A percentile compares a stretch with the other conserved stretches of the same genome.
These are phyloP conservation scores for Eutypella sp. DNA, from an alignment of 2,329 filamentous ascomycete species.

Conservation along the genomic window DNA sequence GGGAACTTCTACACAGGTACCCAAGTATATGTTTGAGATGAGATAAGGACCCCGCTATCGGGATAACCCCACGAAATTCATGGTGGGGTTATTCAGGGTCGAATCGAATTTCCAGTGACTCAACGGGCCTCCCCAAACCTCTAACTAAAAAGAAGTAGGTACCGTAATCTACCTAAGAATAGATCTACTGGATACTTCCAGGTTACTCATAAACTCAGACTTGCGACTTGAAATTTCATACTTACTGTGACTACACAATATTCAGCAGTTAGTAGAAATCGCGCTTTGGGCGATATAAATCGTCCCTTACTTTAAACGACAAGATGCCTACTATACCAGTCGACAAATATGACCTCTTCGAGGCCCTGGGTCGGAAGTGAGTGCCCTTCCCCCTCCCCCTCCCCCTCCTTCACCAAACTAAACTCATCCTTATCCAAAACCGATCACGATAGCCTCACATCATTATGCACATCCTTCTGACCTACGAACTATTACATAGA, in stretches of 20 bases:
- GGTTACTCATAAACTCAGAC: too few species aligned
- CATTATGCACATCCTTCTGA: slow-evolving; percentile 20
- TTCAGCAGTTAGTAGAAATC: too few species aligned
- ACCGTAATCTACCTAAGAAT: too few species aligned
- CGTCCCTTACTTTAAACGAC: background rate
- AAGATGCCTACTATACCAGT: slow-evolving; percentile 94
- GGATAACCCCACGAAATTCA: slow-evolving; percentile 5
- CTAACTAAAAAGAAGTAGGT: too few species aligned
- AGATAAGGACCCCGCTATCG: slow-evolving; percentile 1
- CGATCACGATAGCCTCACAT: too few species aligned
- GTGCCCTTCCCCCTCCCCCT: slow-evolving; percentile 23
- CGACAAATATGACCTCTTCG: slow-evolving; percentile 92
- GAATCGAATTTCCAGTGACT: slow-evolving; percentile 35
- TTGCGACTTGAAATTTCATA: too few species aligned
- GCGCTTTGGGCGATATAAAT: too few species aligned
- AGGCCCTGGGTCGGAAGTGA: slow-evolving; percentile 83
- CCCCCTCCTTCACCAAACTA: slow-evolving; percentile 6
- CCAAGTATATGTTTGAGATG: too few species aligned
- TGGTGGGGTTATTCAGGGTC: slow-evolving; percentile 1
- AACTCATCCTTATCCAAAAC: too few species aligned
- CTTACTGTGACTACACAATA: background rate
- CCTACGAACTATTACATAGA: slow-evolving; percentile 39
- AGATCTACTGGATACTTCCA: too few species aligned
- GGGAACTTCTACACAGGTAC: too few species aligned
- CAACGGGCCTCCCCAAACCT: too few species aligned